These are phyloP conservation scores for Cladosporium sp. DNA, from an alignment of 2,329 filamentous ascomycete genomes.

Conservation along the genomic window DNA sequence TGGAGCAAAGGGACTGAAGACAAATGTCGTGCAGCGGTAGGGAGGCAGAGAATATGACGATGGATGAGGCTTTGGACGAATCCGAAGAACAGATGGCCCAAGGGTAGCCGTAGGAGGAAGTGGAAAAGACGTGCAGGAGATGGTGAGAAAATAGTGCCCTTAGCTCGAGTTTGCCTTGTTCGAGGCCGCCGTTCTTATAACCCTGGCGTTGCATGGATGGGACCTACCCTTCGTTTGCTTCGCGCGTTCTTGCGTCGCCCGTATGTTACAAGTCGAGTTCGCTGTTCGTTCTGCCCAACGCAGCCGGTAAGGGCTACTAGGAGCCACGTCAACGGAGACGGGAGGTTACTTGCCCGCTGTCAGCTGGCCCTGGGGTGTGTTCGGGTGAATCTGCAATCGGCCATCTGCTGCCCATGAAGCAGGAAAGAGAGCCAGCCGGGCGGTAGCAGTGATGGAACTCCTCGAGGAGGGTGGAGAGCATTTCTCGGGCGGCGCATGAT, in stretches of 20 bases:
- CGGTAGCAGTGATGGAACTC: neutral
- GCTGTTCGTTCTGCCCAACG: conserved; percentile 13
- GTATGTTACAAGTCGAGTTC: conserved; percentile 10
- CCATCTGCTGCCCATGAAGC: conserved; percentile 6
- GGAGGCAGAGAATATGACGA: neutral
- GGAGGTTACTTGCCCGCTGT: conserved; percentile 2
- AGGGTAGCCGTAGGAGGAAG: neutral
- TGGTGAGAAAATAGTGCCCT: neutral
- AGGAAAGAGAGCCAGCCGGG: neutral
- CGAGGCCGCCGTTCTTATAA: conserved; percentile 8
- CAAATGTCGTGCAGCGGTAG: conserved; percentile 2
- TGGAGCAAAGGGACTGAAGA: conserved; percentile 1
- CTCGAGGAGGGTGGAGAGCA: conserved; percentile 3
- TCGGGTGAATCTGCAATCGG: conserved; percentile 8
- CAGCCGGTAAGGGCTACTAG: conserved; percentile 4
- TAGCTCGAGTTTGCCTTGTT: conserved; percentile 5
- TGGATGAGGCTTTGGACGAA: conserved; percentile 1
- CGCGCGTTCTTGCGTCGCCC: conserved; percentile 9
- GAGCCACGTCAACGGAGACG: conserved; percentile 14
- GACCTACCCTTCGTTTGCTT: conserved; percentile 8
- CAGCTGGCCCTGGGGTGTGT: conserved; percentile 10
- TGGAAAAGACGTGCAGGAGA: conserved; percentile 1
- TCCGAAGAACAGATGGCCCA: neutral
- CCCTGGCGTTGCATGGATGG: conserved; percentile 7
- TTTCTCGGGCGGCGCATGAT: neutral